Conservation (phyloP, 441 rosid genomes). For the Populus tomentosa region DNA sequence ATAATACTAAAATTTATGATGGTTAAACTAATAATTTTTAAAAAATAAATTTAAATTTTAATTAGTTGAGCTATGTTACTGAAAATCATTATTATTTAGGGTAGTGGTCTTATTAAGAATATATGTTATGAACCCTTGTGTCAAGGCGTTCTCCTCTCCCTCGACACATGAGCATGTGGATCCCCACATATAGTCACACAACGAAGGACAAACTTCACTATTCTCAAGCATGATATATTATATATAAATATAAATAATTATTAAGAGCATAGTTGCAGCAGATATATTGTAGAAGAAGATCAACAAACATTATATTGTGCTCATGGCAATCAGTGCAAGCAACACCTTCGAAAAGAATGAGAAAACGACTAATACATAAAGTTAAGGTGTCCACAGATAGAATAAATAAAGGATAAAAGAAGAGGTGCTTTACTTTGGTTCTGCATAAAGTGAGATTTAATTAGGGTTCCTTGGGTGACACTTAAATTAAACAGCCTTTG, state of each 20-base stretch:
- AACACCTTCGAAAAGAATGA: constrained; percentile 8
- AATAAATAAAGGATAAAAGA: not conserved
- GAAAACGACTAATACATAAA: not conserved
- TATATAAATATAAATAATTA: no score
- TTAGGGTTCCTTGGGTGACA: constrained; percentile 1
- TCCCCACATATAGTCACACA: constrained; percentile 16
- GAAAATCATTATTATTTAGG: no score
- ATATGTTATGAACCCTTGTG: not conserved
- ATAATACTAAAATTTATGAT: no score
- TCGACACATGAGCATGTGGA: constrained; percentile 34
- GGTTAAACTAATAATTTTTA: no score
- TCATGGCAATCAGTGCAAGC: constrained; percentile 30
- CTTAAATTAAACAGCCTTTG: not conserved
- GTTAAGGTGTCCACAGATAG: not conserved
- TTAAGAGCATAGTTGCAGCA: not conserved
- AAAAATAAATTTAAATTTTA: no score
- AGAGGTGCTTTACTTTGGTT: not conserved
- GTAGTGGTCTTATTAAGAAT: no score
- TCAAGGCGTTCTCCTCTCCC: constrained; percentile 23
- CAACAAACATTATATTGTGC: constrained; percentile 11
- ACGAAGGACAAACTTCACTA: constrained; percentile 1
- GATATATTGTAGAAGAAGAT: not conserved
- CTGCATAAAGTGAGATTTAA: not conserved
- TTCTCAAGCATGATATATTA: not conserved
- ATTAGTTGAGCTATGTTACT: no score